Base-by-base conservation (phyloP, 1,284 basidiomycete genomes). In the Veloporphyrellus conicus region DNA sequence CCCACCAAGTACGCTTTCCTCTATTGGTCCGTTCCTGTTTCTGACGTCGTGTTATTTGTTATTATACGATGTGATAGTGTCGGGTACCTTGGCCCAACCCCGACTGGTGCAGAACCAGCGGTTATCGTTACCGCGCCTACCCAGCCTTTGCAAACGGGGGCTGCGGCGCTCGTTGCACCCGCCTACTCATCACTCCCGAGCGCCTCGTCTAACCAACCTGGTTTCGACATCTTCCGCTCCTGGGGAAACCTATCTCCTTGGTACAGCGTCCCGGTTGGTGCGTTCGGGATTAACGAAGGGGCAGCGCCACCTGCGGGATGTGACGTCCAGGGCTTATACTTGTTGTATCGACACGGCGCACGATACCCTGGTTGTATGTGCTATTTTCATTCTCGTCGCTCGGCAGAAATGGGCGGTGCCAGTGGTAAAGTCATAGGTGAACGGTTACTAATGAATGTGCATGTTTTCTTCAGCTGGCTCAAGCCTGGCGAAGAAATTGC, bases 221-320 rank as follows among this genome's bases (percentile, higher is more conserved):
- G 58, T 3, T 87, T 84, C 54, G 78, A 84, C 61, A 60, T 92
- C 31, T 81, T 90, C 67, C 79, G 77, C 58, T 76, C 79, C 40
- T 90, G 90, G 87, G 90, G 90, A 0, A 91, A 91, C 60, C 67
- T 93, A 33, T 82, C 86, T 0, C 90, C 90, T 9, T 91, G 88
- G 86, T 90, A 85, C 65, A 88, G 84, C 48, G 82, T 90, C 37
- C 71, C 72, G n/a, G 72, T 71, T 23, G 77, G 73, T 11, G 71
- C 76, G 2, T 93, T 90, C 66, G 90, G 90, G 2, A 57, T 91
- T 8, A 74, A 86, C 57, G 83, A 89, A 0, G 74, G 77, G 9
- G 83, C 87, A 0, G 77, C 80, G 34, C 69, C 82, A 1, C 90
- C 90, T 6, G 74, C 82, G 25, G 75, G 73, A 4, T 92, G 90